phyloP scores from a whole-genome alignment of 805 yeast genomes.

The Spathaspora boniae region DNA sequence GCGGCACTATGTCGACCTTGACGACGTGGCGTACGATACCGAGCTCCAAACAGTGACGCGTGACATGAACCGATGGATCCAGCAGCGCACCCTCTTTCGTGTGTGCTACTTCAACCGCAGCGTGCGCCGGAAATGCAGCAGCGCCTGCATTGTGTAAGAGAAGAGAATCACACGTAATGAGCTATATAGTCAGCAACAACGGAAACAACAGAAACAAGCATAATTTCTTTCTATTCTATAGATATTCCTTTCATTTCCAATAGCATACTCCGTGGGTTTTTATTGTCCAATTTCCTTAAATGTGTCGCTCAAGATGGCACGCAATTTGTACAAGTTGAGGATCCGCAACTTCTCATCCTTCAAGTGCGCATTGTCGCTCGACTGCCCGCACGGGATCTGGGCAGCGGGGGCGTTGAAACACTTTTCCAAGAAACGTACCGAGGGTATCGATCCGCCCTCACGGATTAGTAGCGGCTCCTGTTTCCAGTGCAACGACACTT shows the following conservation, averaged over 20 bases:
- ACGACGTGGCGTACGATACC: conserved; percentile 11
- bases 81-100: neutral
- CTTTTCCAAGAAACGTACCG: conserved; percentile 80
- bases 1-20: conserved; percentile 15
- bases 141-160: conserved; percentile 7
- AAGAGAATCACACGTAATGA: too few species aligned
- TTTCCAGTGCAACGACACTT: conserved; percentile 70
- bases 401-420: conserved; percentile 84
- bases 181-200: too few species aligned
- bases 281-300: conserved; percentile 37
- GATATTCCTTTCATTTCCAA: too few species aligned
- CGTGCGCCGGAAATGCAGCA: conserved; percentile 4
- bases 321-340: conserved; percentile 69
- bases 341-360: conserved; percentile 82
- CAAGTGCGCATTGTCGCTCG: conserved; percentile 91
- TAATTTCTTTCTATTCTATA: too few species aligned
- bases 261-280: neutral
- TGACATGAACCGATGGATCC: conserved; percentile 9
- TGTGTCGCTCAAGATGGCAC: conserved; percentile 57
- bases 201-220: too few species aligned
- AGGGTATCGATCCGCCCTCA: conserved; percentile 97
- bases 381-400: conserved; percentile 95
- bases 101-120: conserved; percentile 8
- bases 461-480: conserved; percentile 81
- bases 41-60: conserved; percentile 15